A percentile compares a stretch with the other conserved stretches of the same genome.
phyloP scores from a whole-genome alignment of 129 eudicot genomes.

The Helianthus tuberosus region DNA sequence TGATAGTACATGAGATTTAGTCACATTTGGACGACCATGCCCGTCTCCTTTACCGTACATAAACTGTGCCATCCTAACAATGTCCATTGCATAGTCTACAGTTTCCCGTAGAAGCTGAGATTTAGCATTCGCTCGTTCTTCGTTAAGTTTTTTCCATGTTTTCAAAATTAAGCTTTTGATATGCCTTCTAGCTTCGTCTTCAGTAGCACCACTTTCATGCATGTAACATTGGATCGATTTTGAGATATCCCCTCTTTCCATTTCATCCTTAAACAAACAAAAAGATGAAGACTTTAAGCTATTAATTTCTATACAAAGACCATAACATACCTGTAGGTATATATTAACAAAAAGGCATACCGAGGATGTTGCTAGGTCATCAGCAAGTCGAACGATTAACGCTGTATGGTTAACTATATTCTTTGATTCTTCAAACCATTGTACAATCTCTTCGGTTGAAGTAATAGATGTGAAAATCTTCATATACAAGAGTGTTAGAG shows the following conservation, averaged over 20 bases:
- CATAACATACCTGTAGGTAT: not conserved
- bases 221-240: slow-evolving; percentile 46
- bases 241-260: slow-evolving; percentile 43
- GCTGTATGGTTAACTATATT: slow-evolving; percentile 22
- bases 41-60: slow-evolving; percentile 42
- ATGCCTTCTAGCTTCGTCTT: slow-evolving; percentile 43
- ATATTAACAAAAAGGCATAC: slow-evolving; percentile 13
- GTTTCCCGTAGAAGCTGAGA: slow-evolving; percentile 9
- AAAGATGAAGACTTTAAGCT: not conserved
- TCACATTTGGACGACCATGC: slow-evolving; percentile 26
- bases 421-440: not conserved
- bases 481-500: slow-evolving; percentile 25
- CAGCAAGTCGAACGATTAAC: slow-evolving; percentile 33
- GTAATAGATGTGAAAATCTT: not conserved
- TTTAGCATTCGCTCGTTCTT: slow-evolving; percentile 9
- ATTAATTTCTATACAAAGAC: not conserved
- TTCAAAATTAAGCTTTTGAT: slow-evolving; percentile 7
- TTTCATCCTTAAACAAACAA: slow-evolving; percentile 25
- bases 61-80: slow-evolving; percentile 29
- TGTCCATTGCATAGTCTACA: slow-evolving; percentile 27
- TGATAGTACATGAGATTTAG: slow-evolving; percentile 22
- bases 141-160: slow-evolving; percentile 35
- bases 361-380: slow-evolving; percentile 41
- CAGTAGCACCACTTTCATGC: slow-evolving; percentile 39
- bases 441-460: slow-evolving; percentile 12